These are phyloP conservation scores for Globisporangium cystogenes DNA, from an alignment of 352 stramenopile species.

Conservation along the genomic window DNA sequence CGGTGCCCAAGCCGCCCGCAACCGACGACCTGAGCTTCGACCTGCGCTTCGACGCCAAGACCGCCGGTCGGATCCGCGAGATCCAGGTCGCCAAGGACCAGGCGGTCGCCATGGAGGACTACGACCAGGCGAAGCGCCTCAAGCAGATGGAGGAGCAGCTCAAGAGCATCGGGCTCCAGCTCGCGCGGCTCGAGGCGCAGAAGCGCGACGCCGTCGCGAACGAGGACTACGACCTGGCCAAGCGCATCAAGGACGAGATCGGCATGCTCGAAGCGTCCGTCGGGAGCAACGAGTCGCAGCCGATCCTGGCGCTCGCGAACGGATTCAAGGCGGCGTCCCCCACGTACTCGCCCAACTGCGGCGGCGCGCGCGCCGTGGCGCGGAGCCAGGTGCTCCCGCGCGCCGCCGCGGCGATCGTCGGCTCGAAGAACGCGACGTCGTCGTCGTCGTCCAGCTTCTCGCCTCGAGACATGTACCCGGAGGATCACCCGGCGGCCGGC, in stretches of 20 bases:
- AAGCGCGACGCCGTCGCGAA: slow-evolving; percentile 87
- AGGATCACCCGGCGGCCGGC: slow-evolving; percentile 20
- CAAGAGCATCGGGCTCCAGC: slow-evolving; percentile 84
- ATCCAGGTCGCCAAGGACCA: slow-evolving; percentile 84
- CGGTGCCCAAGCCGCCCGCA: slow-evolving; percentile 17
- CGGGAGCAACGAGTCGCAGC: slow-evolving; percentile 52
- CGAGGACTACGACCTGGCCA: slow-evolving; percentile 91
- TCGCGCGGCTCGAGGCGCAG: slow-evolving; percentile 80
- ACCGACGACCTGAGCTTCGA: slow-evolving; percentile 69
- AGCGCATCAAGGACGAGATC: slow-evolving; percentile 89
- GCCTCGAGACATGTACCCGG: slow-evolving; percentile 57
- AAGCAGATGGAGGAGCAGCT: slow-evolving; percentile 87
- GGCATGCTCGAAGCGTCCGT: slow-evolving; percentile 54
- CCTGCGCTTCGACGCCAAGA: slow-evolving; percentile 89
- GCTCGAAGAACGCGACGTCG: slow-evolving; percentile 18
- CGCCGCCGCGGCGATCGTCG: slow-evolving; percentile 25
- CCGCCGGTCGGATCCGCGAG: slow-evolving; percentile 82
- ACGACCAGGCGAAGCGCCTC: slow-evolving; percentile 82
- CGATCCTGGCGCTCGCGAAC: slow-evolving; percentile 26
- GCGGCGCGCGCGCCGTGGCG: no score
- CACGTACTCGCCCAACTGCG: neutral
- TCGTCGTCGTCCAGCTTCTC: slow-evolving; percentile 49
- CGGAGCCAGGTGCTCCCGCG: slow-evolving; percentile 44
- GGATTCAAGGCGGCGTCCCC: slow-evolving; percentile 2
- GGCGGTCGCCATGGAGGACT: slow-evolving; percentile 87